Percentiles rank a stretch among this genome's conserved stretches.
Evolutionary conservation across 202 grass and related monocot species (phyloP).

Genomic region (Panicum virgatum): DNA sequence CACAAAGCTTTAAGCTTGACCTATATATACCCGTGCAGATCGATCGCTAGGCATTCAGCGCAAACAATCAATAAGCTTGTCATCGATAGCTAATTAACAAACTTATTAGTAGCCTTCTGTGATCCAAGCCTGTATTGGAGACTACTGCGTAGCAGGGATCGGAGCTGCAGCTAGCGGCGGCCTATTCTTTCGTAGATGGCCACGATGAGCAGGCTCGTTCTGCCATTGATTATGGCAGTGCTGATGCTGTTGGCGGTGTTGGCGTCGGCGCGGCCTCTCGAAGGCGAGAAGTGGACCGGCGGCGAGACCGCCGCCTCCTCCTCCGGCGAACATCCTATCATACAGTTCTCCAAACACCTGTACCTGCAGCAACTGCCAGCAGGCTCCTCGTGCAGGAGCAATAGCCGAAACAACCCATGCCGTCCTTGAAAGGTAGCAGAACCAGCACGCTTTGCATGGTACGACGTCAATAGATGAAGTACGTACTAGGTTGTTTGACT

Average conservation of each 20-base stretch:
- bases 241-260: neutral
- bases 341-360: neutral
- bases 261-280: neutral
- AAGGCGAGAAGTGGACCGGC: neutral
- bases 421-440: neutral
- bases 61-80: neutral
- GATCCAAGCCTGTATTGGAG: neutral
- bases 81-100: neutral
- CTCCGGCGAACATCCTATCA: neutral
- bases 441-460: too few species aligned
- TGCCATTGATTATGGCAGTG: neutral
- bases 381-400: neutral
- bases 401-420: neutral
- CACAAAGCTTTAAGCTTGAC: neutral
- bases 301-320: neutral
- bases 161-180: neutral
- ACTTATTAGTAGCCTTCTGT: neutral
- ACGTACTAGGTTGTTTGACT: neutral
- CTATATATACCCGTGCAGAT: neutral
- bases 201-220: neutral
- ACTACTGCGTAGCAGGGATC: too few species aligned
- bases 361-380: slow-evolving; percentile 3
- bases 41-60: neutral
- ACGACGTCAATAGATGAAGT: neutral
- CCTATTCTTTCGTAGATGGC: neutral